Base-by-base conservation (phyloP, 495 filamentous ascomycete species). In the Penicillium mononematosum region DNA sequence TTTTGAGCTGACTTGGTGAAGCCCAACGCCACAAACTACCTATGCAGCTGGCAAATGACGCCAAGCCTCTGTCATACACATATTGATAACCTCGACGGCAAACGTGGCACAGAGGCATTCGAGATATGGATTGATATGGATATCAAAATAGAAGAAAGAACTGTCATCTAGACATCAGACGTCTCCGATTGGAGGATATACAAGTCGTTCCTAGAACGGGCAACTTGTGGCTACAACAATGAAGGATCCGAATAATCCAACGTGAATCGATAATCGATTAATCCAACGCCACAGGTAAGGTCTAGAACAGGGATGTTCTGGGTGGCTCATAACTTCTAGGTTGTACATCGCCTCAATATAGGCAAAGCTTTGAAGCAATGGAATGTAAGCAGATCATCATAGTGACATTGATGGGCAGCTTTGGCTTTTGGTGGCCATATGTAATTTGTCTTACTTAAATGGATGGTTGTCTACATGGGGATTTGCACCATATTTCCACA, bases 401-500 rank as follows among this genome's bases (percentile, higher is more conserved):
- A 29, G 43, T 55, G 53, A 55, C 53, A 46, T 48, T 19, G n/a
- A 29, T 7, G 38, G 25, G 39, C 38, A 44, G 45, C 22, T n/a
- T 46, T 17, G 7, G 36, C 2, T 51, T 5, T 34, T 52, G 29
- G 29, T 41, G 49, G 49, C 32, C 32, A 52, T 31, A 50, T 34
- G n/a, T 17, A 22, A 29, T n/a, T 19, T 51, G 3, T 8, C 4
- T 25, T 53, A 53, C 38, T 53, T 53, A 53, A 34, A 42, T 19
- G 31, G 24, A 10, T 12, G 38, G 5, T 38, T 9, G 44, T n/a
- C 27, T 20, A 25, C 12, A 53, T 41, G 25, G 22, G n/a, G 2
- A 24, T 11, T n/a, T 51, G 12, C 17, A 16, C 32, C 4, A 38
- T 19, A 3, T 11, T 17, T 8, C 2, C 16, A 11, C 7, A 19